Conservation (phyloP, 208 protist genomes). For the Leishmania amazonensis region DNA sequence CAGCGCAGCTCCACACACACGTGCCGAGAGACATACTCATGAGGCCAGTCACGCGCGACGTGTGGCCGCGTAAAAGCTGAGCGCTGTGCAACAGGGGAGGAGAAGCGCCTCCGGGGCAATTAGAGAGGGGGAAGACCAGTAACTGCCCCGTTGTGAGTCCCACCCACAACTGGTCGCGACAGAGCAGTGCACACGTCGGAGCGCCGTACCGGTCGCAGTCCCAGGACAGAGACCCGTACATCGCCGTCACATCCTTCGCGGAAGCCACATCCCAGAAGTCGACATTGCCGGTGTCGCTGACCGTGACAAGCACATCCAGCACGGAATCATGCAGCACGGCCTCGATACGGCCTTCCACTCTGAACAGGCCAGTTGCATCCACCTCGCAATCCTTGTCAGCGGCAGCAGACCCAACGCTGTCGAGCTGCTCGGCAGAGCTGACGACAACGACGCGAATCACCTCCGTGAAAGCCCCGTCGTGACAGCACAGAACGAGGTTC, state of each 20-base stretch:
- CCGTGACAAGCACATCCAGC: conserved; percentile 33
- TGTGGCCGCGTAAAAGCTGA: conserved; percentile 19
- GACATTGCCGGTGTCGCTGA: conserved; percentile 52
- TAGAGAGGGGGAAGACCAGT: conserved; percentile 33
- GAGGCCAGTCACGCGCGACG: conserved; percentile 28
- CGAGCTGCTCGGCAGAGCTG: neutral
- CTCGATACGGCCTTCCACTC: conserved; percentile 39
- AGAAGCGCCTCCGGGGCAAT: neutral
- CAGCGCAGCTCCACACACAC: conserved; percentile 58
- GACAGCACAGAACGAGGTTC: conserved; percentile 18
- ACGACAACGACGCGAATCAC: conserved; percentile 17
- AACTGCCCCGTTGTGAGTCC: conserved; percentile 45
- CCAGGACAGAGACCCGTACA: conserved; percentile 41
- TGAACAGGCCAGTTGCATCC: conserved; percentile 43
- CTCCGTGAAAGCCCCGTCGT: conserved; percentile 27
- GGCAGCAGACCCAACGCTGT: neutral
- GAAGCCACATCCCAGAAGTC: conserved; percentile 58
- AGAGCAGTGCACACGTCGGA: conserved; percentile 32
- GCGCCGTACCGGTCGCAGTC: conserved; percentile 25
- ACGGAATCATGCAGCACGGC: conserved; percentile 34
- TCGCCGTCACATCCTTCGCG: conserved; percentile 40
- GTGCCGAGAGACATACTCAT: conserved; percentile 47
- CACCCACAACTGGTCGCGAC: conserved; percentile 43
- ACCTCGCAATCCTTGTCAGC: conserved; percentile 10
- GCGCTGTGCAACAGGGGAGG: neutral